Evolutionary conservation across 2,329 filamentous ascomycete genomes (phyloP), one percentile per base, ranked within the genome.

Genomic region (Seiridium cupressi): DNA sequence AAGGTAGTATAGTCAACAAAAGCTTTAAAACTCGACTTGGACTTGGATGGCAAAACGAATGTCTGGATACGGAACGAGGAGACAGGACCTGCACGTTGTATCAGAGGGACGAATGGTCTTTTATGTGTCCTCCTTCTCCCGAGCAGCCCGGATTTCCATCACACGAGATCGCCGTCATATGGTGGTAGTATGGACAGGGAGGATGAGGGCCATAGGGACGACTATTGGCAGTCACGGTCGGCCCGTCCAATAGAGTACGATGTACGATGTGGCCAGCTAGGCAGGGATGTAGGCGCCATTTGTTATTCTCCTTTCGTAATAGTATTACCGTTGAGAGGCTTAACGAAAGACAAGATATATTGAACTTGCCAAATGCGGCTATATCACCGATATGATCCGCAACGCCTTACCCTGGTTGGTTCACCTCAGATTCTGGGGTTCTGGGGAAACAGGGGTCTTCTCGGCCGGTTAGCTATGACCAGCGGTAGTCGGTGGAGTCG

Each of bases 311-410:
- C 8, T 57, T 57, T 48, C 40, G 54, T 57, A 46, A 57, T 57
- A 57, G 54, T 47, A 57, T 48, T 34, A 57, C 54, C 54, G n/a
- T 47, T n/a, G 13, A 35, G 44, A 32, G 44, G 34, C 42, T 47
- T 44, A 31, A 31, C 40, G 35, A 57, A 31, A 57, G 38, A 31
- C 38, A 47, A 47, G 26, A 57, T 46, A 46, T 57, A 57, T 57
- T 57, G 54, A 57, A 57, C 54, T 57, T 57, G 54, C 54, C 54
- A 48, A 13, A 47, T 57, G n/a, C 5, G 54, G 54, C 10, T 34
- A n/a, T 13, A 47, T 18, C 44, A 11, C 54, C 54, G 54, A 13
- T 46, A 57, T 47, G 54, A 57, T 57, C 34, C 9, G 9, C 54
- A 35, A 35, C 18, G 18, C 40, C 10, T 7, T 13, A 4, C 11